Base-by-base conservation (phyloP, 1,139 yeast species). In the Kodamaea plutei region DNA sequence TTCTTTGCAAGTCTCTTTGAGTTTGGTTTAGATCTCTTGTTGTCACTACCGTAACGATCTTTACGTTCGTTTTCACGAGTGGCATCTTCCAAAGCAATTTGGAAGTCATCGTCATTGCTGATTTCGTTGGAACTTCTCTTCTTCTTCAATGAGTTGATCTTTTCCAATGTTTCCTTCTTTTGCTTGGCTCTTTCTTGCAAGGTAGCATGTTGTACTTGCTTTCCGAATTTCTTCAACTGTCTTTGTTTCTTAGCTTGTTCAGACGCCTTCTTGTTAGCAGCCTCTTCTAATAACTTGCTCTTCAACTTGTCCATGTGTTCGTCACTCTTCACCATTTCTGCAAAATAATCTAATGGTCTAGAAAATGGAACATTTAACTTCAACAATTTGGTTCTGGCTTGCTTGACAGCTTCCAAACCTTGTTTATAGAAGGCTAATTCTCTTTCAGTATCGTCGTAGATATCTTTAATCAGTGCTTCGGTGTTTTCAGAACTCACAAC, bases 311-410 rank as follows among this genome's bases (percentile, higher is more conserved):
- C 96, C 99, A 91, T 91, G 59, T 91, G 99, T 57, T 88, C 96
- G 58, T 91, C 99, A 38, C 89, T 82, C 67, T 91, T 91, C 41
- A 88, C 85, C 99, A 91, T 91, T 61, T 91, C 99, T 8, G 99
- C 99, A 63, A 91, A 91, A 58, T 85, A 91, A 57, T 91, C 99
- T 49, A 77, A 65, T 17, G 99, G 99, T 58, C 99, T 78, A 23
- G 94, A 72, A 57, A 91, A 91, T 36, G 96, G 91, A 15, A 88
- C 79, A 52, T 81, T 80, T 45, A 80, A 69, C 54, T 76, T 76
- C 35, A 70, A 56, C 30, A 89, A 69, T 29, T 74, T 73, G 30
- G 71, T 62, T 52, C 91, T 80, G 21, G 87, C 96, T 48, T 72
- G 74, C 37, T 72, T 63, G 20, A 83, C 94, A 5, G 97, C 95